Percentiles rank a stretch among this genome's conserved stretches.
Evolutionary conservation across 2,329 filamentous ascomycete genomes (phyloP).

Genomic region (Cladosporium velox): DNA sequence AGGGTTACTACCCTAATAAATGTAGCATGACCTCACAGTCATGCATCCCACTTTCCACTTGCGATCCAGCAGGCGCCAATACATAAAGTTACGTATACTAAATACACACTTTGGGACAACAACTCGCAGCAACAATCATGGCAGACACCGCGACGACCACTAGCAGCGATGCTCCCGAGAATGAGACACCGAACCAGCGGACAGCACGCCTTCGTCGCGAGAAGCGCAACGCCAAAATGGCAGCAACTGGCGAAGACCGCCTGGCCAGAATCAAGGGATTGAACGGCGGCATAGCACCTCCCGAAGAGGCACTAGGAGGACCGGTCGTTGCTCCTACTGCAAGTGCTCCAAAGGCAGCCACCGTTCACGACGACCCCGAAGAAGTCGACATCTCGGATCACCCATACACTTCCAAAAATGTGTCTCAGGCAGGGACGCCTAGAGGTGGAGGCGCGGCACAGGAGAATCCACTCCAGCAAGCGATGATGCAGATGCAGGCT

Average conservation of each 20-base stretch:
- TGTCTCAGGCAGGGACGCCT: conserved; percentile 26
- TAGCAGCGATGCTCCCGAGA: conserved; percentile 30
- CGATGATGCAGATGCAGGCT: conserved; percentile 36
- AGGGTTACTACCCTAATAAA: not conserved
- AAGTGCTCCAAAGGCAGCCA: conserved; percentile 34
- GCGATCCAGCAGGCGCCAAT: not conserved
- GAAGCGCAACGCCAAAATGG: conserved; percentile 76
- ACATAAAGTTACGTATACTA: not conserved
- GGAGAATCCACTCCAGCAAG: conserved; percentile 33
- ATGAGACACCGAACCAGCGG: conserved; percentile 48
- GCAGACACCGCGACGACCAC: conserved; percentile 32
- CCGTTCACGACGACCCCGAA: conserved; percentile 63
- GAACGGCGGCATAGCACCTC: conserved; percentile 49
- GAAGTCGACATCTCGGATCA: conserved; percentile 77
- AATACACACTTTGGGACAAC: not conserved
- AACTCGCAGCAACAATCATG: conserved; percentile 26
- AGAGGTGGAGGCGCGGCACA: conserved; percentile 17
- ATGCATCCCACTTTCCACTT: conserved; percentile 18
- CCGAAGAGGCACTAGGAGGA: conserved; percentile 36
- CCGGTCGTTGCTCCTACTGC: conserved; percentile 31
- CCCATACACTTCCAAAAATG: conserved; percentile 28
- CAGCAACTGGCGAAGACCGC: conserved; percentile 67
- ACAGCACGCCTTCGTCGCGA: conserved; percentile 77
- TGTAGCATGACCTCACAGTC: conserved; percentile 6
- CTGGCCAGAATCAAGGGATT: conserved; percentile 75